Conservation (phyloP, 257 asterid species). For the Penstemon davidsonii region DNA sequence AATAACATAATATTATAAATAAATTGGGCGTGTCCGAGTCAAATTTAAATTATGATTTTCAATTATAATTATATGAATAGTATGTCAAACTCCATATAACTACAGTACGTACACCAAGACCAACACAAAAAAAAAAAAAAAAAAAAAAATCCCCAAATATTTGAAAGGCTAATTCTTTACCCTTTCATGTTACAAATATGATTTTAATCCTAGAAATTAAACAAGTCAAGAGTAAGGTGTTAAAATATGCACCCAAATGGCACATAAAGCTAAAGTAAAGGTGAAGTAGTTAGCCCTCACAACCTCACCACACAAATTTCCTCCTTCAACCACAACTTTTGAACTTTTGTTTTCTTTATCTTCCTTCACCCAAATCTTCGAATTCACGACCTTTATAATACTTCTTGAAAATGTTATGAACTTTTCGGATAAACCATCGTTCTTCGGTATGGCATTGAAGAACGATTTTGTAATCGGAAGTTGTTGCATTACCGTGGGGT, state of each 20-base stretch:
- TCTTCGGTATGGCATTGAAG: constrained; percentile 4
- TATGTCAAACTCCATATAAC: too few species aligned
- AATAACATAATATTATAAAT: too few species aligned
- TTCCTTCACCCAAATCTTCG: constrained; percentile 10
- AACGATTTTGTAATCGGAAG: constrained; percentile 24
- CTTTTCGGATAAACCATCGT: constrained; percentile 9
- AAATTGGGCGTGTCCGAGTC: too few species aligned
- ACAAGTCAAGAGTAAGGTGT: constrained; percentile 33
- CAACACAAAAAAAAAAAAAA: background rate
- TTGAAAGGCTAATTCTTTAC: constrained; percentile 19
- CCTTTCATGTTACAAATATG: constrained; percentile 25
- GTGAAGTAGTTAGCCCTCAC: constrained; percentile 37
- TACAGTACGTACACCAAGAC: too few species aligned
- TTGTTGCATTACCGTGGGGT: constrained; percentile 30
- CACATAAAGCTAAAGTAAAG: constrained; percentile 45
- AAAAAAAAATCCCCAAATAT: background rate
- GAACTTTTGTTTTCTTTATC: constrained; percentile 2
- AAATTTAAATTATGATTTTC: too few species aligned
- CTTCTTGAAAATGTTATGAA: constrained; percentile 20
- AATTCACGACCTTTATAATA: background rate
- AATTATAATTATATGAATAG: too few species aligned
- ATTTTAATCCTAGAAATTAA: constrained; percentile 21
- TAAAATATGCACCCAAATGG: constrained; percentile 39
- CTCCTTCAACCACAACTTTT: constrained; percentile 12
- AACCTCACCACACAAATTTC: constrained; percentile 27